A percentile compares a stretch with the other conserved stretches of the same genome.
Conservation (phyloP, 768 basidiomycete genomes). For the Amyloporia xantha region DNA sequence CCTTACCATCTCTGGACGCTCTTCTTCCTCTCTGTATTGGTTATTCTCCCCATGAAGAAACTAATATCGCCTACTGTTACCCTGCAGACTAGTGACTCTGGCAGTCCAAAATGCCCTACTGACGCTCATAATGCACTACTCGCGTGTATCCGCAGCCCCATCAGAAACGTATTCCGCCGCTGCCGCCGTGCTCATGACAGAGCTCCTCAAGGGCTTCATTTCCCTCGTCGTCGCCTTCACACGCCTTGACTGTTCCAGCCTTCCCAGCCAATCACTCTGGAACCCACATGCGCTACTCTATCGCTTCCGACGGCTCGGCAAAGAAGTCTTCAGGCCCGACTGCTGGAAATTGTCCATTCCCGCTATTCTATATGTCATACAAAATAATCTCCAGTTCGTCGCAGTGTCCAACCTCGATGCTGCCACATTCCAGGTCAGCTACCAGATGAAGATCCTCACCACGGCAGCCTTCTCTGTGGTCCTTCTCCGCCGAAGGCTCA, state of each 20-base stretch:
- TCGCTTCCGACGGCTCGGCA: slow-evolving; percentile 50
- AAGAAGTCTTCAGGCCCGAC: slow-evolving; percentile 79
- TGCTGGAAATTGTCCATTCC: slow-evolving; percentile 98
- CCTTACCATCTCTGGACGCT: slow-evolving; percentile 1
- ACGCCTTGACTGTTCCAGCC: slow-evolving; percentile 40
- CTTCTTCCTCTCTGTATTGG: slow-evolving; percentile 6
- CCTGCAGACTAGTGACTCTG: slow-evolving; percentile 66
- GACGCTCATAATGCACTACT: slow-evolving; percentile 96
- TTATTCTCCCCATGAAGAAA: background rate
- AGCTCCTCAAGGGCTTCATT: slow-evolving; percentile 87
- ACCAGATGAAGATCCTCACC: slow-evolving; percentile 96
- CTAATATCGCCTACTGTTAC: slow-evolving; percentile 1
- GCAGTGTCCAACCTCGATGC: slow-evolving; percentile 91
- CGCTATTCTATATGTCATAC: slow-evolving; percentile 90
- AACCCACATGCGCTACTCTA: slow-evolving; percentile 29
- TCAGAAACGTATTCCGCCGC: slow-evolving; percentile 86
- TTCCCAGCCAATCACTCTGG: slow-evolving; percentile 29
- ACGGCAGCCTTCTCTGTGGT: slow-evolving; percentile 86
- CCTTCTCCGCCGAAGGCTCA: slow-evolving; percentile 71
- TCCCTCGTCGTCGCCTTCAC: slow-evolving; percentile 80
- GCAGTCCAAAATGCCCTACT: slow-evolving; percentile 89
- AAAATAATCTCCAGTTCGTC: slow-evolving; percentile 94
- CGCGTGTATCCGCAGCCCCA: slow-evolving; percentile 73
- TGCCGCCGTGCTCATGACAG: slow-evolving; percentile 89
- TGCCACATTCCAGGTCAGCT: slow-evolving; percentile 94